Conservation (phyloP, 2,329 filamentous ascomycete genomes). For the Aspergillus brunneoviolaceus region DNA sequence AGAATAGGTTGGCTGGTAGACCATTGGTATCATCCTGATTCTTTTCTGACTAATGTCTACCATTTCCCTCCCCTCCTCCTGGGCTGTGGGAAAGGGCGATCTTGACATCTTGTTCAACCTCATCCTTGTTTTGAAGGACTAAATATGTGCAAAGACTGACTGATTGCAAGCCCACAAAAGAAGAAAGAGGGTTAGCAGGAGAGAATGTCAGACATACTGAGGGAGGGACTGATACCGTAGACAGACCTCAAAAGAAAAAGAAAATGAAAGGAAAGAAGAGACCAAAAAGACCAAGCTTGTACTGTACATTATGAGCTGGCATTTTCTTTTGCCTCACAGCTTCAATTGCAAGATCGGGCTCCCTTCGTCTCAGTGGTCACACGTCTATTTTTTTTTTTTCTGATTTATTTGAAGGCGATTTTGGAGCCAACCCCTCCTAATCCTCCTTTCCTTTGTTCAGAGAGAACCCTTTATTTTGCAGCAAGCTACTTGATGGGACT, state of each 20-base stretch:
- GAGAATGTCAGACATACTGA: too few relatives aligned
- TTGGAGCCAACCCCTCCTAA: slow-evolving; percentile 3
- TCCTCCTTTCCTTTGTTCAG: background rate
- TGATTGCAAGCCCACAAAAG: too few relatives aligned
- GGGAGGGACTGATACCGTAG: background rate
- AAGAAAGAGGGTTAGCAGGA: too few relatives aligned
- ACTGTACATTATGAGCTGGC: slow-evolving; percentile 13
- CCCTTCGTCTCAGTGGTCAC: slow-evolving; percentile 17
- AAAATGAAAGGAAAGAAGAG: background rate
- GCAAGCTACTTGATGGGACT: background rate
- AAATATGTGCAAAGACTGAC: background rate
- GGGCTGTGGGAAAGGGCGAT: background rate
- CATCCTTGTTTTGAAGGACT: background rate
- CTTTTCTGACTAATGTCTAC: background rate
- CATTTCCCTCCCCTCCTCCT: background rate
- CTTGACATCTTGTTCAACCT: background rate
- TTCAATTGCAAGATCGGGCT: slow-evolving; percentile 15
- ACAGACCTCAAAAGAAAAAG: background rate
- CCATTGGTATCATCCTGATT: background rate
- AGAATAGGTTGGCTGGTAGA: slow-evolving; percentile 17
- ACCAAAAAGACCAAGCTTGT: background rate
- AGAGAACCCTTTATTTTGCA: background rate
- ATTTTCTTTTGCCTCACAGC: slow-evolving; percentile 17
- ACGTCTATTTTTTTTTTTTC: slow-evolving; percentile 18
- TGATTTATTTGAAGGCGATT: background rate